phyloP scores from a whole-genome alignment of 441 rosid genomes.

The Theobroma grandiflorum region DNA sequence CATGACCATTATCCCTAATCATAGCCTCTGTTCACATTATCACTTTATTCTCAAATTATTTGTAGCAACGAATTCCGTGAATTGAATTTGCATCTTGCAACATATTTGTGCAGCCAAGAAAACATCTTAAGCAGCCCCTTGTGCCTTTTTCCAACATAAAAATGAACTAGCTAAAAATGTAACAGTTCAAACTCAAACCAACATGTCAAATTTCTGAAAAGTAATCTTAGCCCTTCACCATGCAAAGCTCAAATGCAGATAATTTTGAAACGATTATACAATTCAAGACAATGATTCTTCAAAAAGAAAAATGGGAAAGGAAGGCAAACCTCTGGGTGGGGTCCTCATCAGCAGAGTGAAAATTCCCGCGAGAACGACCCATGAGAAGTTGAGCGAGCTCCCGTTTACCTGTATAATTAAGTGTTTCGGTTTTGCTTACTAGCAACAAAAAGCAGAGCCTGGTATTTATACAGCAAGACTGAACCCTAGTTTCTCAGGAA shows the following conservation, averaged over 20 bases:
- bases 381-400: constrained; percentile 46
- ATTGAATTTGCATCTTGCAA: constrained; percentile 2
- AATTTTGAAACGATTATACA: neutral
- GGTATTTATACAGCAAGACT: neutral
- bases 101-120: neutral
- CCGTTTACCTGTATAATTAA: constrained; percentile 23
- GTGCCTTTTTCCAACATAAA: neutral
- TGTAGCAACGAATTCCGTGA: neutral
- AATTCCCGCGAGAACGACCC: constrained; percentile 98
- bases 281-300: constrained; percentile 1
- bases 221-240: constrained; percentile 11
- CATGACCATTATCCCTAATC: constrained; percentile 1
- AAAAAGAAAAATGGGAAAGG: constrained; percentile 15
- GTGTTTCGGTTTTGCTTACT: neutral
- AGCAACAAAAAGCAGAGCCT: neutral
- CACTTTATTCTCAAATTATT: neutral
- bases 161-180: constrained; percentile 13
- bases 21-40: neutral
- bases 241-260: constrained; percentile 17
- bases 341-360: constrained; percentile 87
- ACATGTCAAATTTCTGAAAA: constrained; percentile 4
- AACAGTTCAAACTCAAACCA: constrained; percentile 15
- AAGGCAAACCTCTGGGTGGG: constrained; percentile 82
- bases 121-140: neutral
- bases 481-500: constrained; percentile 25